Evolutionary conservation across 2,329 filamentous ascomycete genomes (phyloP), one percentile per base, ranked within the genome.

Genomic region (Graphilbum fragrans): DNA sequence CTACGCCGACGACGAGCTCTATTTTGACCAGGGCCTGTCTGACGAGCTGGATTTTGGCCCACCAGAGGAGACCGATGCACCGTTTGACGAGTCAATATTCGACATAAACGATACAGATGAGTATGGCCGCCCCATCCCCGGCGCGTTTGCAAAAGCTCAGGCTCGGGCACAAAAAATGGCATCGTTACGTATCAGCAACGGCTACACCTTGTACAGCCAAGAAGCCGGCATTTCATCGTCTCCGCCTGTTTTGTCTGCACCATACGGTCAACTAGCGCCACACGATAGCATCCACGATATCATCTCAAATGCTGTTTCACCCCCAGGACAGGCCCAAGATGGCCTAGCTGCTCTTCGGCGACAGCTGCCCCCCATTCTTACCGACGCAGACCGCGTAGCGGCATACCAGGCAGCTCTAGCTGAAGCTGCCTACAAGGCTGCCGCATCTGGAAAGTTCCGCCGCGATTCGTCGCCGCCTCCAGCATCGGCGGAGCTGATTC

Each of bases 371-470:
- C 41, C 44, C 1, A 45, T 47, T 17, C 14, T 49, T 37, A 47
- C 49, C 1, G 48, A 47, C 7, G 45, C 47, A 12, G 48, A 51
- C 17, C 48, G 48, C 3, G 46, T 51, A 5, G 61, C 65, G 43
- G 77, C 77, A 34, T 90, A 95, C 53, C 87, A 94, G 55, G 82
- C 82, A 40, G 86, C 87, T 1, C 68, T 96, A 5, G 86, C 86
- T 2, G 80, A 83, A 37, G 90, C 87, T 7, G 82, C 86, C 10
- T 80, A 82, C 46, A 72, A 81, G 54, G 86, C 87, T 6, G 82
- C 78, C 19, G 77, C 77, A 1, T 80, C 80, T 31, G 86, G 86
- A 3, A 80, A 84, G 43, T 90, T 94, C 50, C 67, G 74, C 16
- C 72, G 85, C 14, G 70, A 74, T 42, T 64, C 65, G 1, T 68